Conservation (phyloP, 257 asterid genomes). For the Solanum lycopersicoides region DNA sequence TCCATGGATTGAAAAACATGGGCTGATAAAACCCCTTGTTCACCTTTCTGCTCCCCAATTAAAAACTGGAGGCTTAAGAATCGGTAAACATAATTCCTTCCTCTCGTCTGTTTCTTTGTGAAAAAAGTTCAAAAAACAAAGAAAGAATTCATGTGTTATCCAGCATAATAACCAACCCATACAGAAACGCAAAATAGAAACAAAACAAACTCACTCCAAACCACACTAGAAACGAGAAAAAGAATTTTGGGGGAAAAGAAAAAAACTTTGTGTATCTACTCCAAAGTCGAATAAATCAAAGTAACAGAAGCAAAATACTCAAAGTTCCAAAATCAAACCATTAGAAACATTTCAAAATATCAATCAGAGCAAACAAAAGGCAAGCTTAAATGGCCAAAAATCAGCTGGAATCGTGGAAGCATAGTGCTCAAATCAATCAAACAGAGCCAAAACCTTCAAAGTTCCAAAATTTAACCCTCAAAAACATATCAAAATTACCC, state of each 20-base stretch:
- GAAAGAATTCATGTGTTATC: neutral
- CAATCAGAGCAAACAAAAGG: neutral
- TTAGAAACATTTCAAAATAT: neutral
- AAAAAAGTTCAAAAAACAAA: neutral
- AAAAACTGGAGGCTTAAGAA: neutral
- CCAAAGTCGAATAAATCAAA: neutral
- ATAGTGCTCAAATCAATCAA: neutral
- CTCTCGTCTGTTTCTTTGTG: neutral
- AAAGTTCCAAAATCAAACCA: neutral
- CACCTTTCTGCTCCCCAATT: neutral
- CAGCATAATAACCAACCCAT: neutral
- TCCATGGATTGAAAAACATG: neutral
- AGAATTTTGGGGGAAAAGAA: neutral
- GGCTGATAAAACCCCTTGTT: neutral
- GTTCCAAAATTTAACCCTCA: neutral
- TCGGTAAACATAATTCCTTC: neutral
- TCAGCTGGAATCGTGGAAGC: neutral
- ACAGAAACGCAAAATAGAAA: neutral
- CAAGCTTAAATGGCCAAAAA: neutral
- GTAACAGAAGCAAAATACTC: neutral
- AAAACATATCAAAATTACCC: neutral
- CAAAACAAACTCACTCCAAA: neutral
- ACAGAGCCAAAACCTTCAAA: neutral
- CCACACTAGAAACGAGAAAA: neutral
- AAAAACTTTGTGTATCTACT: neutral